These are phyloP conservation scores for Colletotrichum incanum DNA, from an alignment of 2,329 filamentous ascomycete genomes.

Conservation along the genomic window DNA sequence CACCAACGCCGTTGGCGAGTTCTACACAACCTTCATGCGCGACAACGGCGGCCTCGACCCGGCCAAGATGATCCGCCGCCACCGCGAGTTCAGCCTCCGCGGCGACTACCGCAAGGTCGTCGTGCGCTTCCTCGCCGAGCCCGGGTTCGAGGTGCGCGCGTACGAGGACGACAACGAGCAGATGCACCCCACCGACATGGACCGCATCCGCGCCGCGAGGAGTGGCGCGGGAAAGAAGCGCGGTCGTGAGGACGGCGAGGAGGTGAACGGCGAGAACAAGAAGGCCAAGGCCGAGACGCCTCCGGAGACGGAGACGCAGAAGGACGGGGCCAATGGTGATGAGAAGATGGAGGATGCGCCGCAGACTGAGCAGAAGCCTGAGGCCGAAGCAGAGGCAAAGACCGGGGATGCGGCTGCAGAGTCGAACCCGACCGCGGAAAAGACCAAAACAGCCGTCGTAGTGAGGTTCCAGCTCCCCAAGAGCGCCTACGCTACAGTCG, in stretches of 20 bases:
- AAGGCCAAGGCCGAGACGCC: slow-evolving; percentile 42
- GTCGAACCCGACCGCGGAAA: slow-evolving; percentile 2
- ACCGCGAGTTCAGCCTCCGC: slow-evolving; percentile 89
- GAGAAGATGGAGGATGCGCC: slow-evolving; percentile 24
- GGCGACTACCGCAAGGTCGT: slow-evolving; percentile 92
- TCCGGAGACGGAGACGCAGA: not conserved
- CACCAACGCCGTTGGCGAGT: slow-evolving; percentile 84
- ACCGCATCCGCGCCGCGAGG: slow-evolving; percentile 70
- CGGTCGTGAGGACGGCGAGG: slow-evolving; percentile 42
- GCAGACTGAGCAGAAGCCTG: slow-evolving; percentile 16
- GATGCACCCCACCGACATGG: slow-evolving; percentile 89
- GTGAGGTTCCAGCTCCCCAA: slow-evolving; percentile 83
- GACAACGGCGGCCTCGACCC: slow-evolving; percentile 86
- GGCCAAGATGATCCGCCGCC: slow-evolving; percentile 86
- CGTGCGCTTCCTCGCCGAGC: slow-evolving; percentile 73
- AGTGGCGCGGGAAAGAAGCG: slow-evolving; percentile 46
- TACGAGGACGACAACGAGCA: slow-evolving; percentile 84
- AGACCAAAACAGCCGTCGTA: slow-evolving; percentile 75
- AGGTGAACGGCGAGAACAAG: slow-evolving; percentile 45
- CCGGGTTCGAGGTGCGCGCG: slow-evolving; percentile 77
- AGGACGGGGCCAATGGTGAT: slow-evolving; percentile 6
- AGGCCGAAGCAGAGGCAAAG: slow-evolving; percentile 40
- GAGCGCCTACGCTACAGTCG: slow-evolving; percentile 90
- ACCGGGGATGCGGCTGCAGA: slow-evolving; percentile 40
- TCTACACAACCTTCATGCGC: slow-evolving; percentile 90